Evolutionary conservation across 2,329 filamentous ascomycete genomes (phyloP).

Genomic region (Nemania sp.): DNA sequence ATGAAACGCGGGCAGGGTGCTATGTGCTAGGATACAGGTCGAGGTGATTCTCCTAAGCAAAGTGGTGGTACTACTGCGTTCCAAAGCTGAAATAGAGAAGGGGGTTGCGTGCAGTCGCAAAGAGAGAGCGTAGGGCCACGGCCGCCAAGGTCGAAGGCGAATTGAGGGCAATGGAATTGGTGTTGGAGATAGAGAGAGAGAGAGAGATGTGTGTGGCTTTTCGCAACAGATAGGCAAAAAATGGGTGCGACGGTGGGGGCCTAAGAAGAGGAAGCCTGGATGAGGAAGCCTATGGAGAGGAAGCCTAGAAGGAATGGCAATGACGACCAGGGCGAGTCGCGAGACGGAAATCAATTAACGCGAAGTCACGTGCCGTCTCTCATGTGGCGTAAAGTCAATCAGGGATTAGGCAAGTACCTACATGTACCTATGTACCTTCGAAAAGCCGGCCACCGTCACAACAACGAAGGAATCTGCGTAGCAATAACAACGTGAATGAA

Average conservation of each 20-base stretch:
- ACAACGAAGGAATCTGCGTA: no score
- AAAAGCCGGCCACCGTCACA: no score
- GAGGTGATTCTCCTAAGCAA: not conserved
- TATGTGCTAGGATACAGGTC: not conserved
- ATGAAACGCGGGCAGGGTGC: not conserved
- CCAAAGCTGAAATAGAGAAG: not conserved
- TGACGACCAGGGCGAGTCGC: slow-evolving; percentile 20
- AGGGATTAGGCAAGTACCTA: no score
- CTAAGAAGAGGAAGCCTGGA: no score
- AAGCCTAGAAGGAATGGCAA: slow-evolving; percentile 11
- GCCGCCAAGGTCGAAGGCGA: not conserved
- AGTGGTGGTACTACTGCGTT: not conserved
- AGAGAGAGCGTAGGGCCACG: not conserved
- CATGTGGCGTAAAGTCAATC: no score
- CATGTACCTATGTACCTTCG: no score
- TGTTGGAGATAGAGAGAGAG: not conserved
- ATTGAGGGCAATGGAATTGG: not conserved
- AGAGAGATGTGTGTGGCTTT: not conserved
- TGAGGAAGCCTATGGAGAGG: not conserved
- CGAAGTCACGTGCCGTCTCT: slow-evolving; percentile 29
- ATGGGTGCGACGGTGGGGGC: not conserved
- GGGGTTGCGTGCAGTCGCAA: not conserved
- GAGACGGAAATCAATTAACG: slow-evolving; percentile 30
- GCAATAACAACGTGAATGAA: no score
- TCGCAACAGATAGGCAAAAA: not conserved